Evolutionary conservation across 78 protist genomes (phyloP), one percentile per base, ranked within the genome.

Genomic region (Dictyostelium brefeldianum): DNA sequence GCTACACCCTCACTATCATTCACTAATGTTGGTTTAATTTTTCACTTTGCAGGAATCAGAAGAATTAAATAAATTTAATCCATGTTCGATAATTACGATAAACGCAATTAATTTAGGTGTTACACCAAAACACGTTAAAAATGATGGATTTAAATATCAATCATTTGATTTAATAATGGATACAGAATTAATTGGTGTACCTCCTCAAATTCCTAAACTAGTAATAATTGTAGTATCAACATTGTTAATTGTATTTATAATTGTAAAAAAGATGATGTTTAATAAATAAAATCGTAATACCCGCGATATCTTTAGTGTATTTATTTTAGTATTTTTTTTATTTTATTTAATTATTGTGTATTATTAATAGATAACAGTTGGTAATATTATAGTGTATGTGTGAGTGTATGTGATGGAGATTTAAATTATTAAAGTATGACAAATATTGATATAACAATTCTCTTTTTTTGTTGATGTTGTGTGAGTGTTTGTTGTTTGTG

Each of bases 61-160:
- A 0, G 20, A 48, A 53, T 17, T 74, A 4, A 25, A 41, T 46
- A 48, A 41, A 53, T 15, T 15, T 15, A 78, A 78, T 54, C 83
- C 83, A 62, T 85, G 92, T 50, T 48, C 81, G 11, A 22, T 85
- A 17, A 47, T 85, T 29, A 62, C 71, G 10, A 64, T 85, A 31
- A 78, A 85, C 25, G n/a, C 92, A 50, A 25, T 85, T 5, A 85
- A 85, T 50, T 20, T 73, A 9, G 92, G 78, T 18, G 64, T 85
- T 8, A 64, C 92, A 77, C 92, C 92, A 50, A 8, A 48, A 29
- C 31, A 29, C 29, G 62, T 48, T n/a, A 22, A 57, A 25, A 50
- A 29, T 18, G 59, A 64, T 48, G 20, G 36, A 27, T 65, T 64
- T 50, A 85, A 46, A 48, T 41, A 75, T 43, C 77, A 75, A 12